These are phyloP conservation scores for Russula ochroleuca DNA, from an alignment of 768 basidiomycete species.

Conservation along the genomic window DNA sequence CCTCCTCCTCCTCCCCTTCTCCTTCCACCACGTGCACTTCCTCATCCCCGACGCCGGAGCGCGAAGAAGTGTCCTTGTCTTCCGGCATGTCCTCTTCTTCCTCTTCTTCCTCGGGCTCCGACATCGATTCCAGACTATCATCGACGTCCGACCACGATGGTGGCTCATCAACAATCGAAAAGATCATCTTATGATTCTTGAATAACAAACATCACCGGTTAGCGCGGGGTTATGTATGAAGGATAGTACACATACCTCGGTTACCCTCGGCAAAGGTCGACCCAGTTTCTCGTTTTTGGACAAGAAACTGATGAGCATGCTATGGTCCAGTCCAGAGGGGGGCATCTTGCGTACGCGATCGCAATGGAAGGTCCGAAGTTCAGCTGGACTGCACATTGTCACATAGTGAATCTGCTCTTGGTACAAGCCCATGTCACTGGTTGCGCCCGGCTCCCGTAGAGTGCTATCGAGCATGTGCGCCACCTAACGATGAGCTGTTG, in stretches of 20 bases:
- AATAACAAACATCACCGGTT: slow-evolving; percentile 37
- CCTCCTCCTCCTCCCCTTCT: neutral
- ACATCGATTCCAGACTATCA: slow-evolving; percentile 76
- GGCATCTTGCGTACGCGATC: slow-evolving; percentile 98
- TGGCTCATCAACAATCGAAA: slow-evolving; percentile 83
- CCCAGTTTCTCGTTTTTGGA: slow-evolving; percentile 80
- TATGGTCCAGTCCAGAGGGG: slow-evolving; percentile 84
- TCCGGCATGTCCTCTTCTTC: slow-evolving; percentile 40
- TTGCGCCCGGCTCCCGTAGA: slow-evolving; percentile 29
- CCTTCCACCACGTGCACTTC: slow-evolving; percentile 27
- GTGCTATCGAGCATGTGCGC: slow-evolving; percentile 35
- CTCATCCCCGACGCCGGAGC: slow-evolving; percentile 3
- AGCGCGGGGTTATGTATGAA: neutral
- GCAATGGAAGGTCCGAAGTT: slow-evolving; percentile 90
- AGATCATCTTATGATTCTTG: slow-evolving; percentile 56
- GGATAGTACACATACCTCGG: neutral
- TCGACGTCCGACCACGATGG: slow-evolving; percentile 80
- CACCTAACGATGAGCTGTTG: slow-evolving; percentile 36
- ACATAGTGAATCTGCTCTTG: slow-evolving; percentile 58
- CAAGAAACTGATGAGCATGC: slow-evolving; percentile 94
- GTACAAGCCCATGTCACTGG: slow-evolving; percentile 34
- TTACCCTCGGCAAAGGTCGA: slow-evolving; percentile 63
- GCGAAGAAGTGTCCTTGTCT: slow-evolving; percentile 34
- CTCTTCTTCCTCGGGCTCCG: slow-evolving; percentile 68
- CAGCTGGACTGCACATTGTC: slow-evolving; percentile 63